Evolutionary conservation across 1,284 basidiomycete genomes (phyloP).

Genomic region (Ustilago curta): DNA sequence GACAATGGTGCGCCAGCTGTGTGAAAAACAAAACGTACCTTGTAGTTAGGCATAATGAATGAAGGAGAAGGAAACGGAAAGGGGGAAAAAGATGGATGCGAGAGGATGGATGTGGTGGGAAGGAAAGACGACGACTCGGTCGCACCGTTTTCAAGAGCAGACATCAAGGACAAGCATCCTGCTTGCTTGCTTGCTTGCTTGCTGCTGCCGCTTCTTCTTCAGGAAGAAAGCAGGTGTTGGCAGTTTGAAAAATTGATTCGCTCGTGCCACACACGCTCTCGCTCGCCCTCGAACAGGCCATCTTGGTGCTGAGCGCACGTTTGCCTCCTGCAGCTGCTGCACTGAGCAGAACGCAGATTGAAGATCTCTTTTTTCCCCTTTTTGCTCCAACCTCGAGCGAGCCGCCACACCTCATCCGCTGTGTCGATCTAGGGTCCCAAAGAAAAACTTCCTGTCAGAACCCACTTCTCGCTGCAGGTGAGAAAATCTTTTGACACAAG

Average conservation of each 20-base stretch:
- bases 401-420: neutral
- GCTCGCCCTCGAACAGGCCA: conserved; percentile 16
- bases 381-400: neutral
- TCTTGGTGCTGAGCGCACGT: conserved; percentile 13
- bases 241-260: conserved; percentile 12
- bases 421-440: conserved; percentile 12
- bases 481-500: conserved; percentile 21
- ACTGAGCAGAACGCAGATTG: neutral
- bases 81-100: conserved; percentile 10
- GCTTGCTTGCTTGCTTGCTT: too few species aligned
- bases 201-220: neutral
- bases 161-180: neutral
- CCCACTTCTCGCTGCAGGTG: conserved; percentile 4
- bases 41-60: conserved; percentile 61
- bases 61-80: conserved; percentile 1
- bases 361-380: conserved; percentile 9
- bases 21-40: conserved; percentile 35
- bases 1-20: neutral
- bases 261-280: neutral
- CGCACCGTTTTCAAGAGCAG: neutral
- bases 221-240: conserved; percentile 33
- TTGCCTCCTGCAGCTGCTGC: conserved; percentile 14
- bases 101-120: conserved; percentile 24
- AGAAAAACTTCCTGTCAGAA: neutral
- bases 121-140: conserved; percentile 10